Conservation (phyloP, 2,329 filamentous ascomycete species). For the Alternaria dauci region DNA sequence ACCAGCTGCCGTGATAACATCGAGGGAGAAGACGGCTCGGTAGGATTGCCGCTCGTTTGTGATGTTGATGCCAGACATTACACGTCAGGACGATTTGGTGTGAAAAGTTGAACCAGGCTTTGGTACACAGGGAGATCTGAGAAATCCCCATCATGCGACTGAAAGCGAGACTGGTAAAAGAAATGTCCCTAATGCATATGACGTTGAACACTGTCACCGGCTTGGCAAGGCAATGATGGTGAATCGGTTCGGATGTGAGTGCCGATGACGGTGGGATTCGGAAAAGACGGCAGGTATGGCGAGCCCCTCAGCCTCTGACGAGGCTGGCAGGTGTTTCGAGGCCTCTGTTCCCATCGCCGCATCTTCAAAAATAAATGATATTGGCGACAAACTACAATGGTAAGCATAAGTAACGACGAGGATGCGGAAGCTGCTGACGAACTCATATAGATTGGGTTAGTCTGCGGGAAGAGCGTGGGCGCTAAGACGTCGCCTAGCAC, state of each 20-base stretch:
- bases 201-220: conserved; percentile 1
- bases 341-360: too few species aligned
- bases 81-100: background rate
- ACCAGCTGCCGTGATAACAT: conserved; percentile 2
- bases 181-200: background rate
- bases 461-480: too few species aligned
- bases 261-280: background rate
- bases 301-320: background rate
- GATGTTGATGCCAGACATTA: conserved; percentile 10
- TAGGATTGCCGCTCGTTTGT: conserved; percentile 6
- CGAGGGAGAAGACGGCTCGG: conserved; percentile 15
- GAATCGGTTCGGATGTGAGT: background rate
- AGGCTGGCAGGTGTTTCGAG: background rate
- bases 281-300: conserved; percentile 5
- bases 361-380: too few species aligned
- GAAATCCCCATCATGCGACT: background rate
- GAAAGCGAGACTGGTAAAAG: background rate
- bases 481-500: too few species aligned
- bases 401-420: too few species aligned
- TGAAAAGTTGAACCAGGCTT: too few species aligned
- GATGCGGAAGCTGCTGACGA: too few species aligned
- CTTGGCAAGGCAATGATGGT: background rate
- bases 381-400: too few species aligned
- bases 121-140: too few species aligned
- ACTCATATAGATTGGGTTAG: too few species aligned